phyloP scores from a whole-genome alignment of 306 rosid species.

The Vicia villosa region DNA sequence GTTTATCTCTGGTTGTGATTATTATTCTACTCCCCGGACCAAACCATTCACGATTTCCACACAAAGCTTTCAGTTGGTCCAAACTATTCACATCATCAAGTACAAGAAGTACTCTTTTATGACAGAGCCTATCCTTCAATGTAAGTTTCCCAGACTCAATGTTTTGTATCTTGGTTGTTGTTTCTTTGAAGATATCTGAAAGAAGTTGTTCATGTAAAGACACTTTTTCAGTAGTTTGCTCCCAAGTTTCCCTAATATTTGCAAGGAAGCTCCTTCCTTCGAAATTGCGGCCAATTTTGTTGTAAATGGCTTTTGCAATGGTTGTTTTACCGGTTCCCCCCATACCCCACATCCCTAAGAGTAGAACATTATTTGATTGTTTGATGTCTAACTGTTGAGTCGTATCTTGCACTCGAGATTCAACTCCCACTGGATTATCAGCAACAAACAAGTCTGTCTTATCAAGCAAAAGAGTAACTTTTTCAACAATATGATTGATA shows the following conservation, averaged over 20 bases:
- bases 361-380: not conserved
- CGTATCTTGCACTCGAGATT: not conserved
- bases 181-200: not conserved
- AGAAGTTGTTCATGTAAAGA: constrained; percentile 25
- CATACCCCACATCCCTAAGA: constrained; percentile 30
- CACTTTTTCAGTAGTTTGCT: not conserved
- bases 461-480: not conserved
- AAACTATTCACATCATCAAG: constrained; percentile 2
- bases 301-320: not conserved
- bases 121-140: not conserved
- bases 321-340: constrained; percentile 10
- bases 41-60: constrained; percentile 1
- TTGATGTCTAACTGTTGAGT: too few relatives aligned
- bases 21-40: not conserved
- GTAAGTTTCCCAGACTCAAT: not conserved
- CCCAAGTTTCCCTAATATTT: constrained; percentile 11
- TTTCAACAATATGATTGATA: constrained; percentile 5
- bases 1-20: not conserved
- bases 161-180: not conserved
- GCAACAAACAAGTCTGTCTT: constrained; percentile 21
- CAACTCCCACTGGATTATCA: constrained; percentile 24
- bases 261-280: not conserved
- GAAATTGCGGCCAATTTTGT: not conserved
- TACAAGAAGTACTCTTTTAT: not conserved
- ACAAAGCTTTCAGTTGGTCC: not conserved